These are phyloP conservation scores for Fusarium anthophilum DNA, from an alignment of 2,329 filamentous ascomycete species.

Conservation along the genomic window DNA sequence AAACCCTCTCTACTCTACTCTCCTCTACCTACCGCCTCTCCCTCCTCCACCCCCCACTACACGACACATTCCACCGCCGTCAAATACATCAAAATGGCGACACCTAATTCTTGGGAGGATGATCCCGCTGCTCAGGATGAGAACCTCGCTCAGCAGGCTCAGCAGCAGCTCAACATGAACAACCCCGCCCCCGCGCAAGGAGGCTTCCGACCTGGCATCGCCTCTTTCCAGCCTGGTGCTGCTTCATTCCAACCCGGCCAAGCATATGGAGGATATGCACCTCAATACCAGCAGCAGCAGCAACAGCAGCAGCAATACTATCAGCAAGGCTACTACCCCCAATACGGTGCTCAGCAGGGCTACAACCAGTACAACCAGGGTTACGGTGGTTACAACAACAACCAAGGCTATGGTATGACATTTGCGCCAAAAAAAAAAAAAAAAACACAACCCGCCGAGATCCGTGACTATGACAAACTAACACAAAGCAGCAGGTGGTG, in stretches of 20 bases:
- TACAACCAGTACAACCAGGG: slow-evolving; percentile 64
- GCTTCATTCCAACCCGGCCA: slow-evolving; percentile 78
- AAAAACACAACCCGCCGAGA: slow-evolving; percentile 5
- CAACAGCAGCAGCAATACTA: slow-evolving; percentile 58
- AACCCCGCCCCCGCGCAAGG: slow-evolving; percentile 62
- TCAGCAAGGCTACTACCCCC: slow-evolving; percentile 66
- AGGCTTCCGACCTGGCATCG: slow-evolving; percentile 61
- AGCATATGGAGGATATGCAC: slow-evolving; percentile 67
- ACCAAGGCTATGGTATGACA: slow-evolving; percentile 54
- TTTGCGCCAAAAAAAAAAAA: slow-evolving; percentile 22
- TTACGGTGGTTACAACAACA: slow-evolving; percentile 61
- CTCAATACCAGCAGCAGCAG: slow-evolving; percentile 60
- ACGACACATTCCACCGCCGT: slow-evolving; percentile 9
- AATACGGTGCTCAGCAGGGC: slow-evolving; percentile 62
- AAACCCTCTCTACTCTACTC: slow-evolving; percentile 20
- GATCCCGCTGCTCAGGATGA: slow-evolving; percentile 82
- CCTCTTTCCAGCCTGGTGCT: slow-evolving; percentile 78
- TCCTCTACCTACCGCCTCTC: not conserved
- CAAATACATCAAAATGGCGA: slow-evolving; percentile 71
- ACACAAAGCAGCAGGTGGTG: slow-evolving; percentile 52
- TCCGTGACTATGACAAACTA: slow-evolving; percentile 17
- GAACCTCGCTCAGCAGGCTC: slow-evolving; percentile 78
- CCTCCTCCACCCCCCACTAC: slow-evolving; percentile 6
- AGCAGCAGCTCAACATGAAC: slow-evolving; percentile 80
- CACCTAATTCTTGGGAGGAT: slow-evolving; percentile 96